A percentile compares a stretch with the other conserved stretches of the same genome.
Evolutionary conservation across 2,329 filamentous ascomycete genomes (phyloP).

Genomic region (Sporothrix luriei): DNA sequence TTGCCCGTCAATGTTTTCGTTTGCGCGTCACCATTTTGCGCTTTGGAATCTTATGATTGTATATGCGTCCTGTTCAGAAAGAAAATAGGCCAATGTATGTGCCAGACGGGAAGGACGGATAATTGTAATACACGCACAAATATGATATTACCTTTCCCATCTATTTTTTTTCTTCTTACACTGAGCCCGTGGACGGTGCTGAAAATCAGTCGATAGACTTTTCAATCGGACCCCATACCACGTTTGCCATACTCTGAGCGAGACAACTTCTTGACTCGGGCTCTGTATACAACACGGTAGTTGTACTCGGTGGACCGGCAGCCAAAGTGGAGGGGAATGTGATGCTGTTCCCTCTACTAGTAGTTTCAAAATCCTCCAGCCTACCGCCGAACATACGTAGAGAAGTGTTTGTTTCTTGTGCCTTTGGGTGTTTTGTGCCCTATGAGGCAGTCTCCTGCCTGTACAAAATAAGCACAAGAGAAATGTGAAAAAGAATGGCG

Average conservation of each 20-base stretch:
- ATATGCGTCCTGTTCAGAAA: neutral
- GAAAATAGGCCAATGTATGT: neutral
- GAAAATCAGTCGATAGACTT: too few relatives aligned
- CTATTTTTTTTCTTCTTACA: too few relatives aligned
- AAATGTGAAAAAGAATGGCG: neutral
- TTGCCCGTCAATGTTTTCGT: constrained; percentile 1
- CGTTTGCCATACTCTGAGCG: too few relatives aligned
- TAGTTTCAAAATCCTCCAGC: neutral
- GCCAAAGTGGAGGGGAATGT: too few relatives aligned
- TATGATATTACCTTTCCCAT: neutral
- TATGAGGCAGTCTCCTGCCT: neutral
- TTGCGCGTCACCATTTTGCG: neutral
- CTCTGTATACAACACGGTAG: neutral
- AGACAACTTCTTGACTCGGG: too few relatives aligned
- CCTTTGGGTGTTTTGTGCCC: neutral
- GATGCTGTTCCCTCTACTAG: neutral
- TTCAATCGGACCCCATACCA: too few relatives aligned
- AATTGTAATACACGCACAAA: constrained; percentile 21
- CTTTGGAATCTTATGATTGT: neutral
- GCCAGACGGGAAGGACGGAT: constrained; percentile 1
- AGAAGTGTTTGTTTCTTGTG: neutral
- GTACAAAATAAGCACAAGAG: neutral
- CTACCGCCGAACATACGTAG: neutral
- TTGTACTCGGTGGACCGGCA: neutral
- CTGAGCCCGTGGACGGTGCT: too few relatives aligned